Evolutionary conservation across 176 grass and related monocot species (phyloP).

Genomic region (Oryza officinalis): DNA sequence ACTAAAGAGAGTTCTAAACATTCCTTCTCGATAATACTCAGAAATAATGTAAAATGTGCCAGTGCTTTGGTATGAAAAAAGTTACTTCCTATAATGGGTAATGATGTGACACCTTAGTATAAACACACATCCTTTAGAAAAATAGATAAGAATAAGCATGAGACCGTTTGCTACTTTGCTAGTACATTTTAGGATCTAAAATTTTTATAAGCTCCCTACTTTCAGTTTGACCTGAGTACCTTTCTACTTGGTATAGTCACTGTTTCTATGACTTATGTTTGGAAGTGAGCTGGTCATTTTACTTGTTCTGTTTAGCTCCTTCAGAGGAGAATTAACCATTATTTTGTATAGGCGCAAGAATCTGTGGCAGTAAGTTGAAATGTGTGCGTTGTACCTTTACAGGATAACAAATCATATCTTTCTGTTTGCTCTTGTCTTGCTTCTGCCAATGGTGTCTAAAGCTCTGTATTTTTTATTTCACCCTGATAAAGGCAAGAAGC

Average conservation of each 20-base stretch:
- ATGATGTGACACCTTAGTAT: neutral
- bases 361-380: neutral
- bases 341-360: slow-evolving; percentile 9
- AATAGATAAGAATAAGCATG: neutral
- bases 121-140: neutral
- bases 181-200: neutral
- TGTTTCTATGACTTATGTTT: neutral
- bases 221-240: slow-evolving; percentile 1
- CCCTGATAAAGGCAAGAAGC: slow-evolving; percentile 72
- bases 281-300: neutral
- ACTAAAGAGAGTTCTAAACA: neutral
- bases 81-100: neutral
- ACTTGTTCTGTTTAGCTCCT: neutral
- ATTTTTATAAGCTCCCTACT: neutral
- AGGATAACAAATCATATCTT: neutral
- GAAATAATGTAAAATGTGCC: neutral
- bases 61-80: slow-evolving; percentile 1
- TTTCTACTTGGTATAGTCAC: neutral
- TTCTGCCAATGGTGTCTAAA: neutral
- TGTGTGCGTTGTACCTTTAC: neutral
- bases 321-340: neutral
- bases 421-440: neutral
- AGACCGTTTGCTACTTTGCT: neutral
- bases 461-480: slow-evolving; percentile 28
- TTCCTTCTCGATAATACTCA: neutral